phyloP scores from a whole-genome alignment of 345 rosid genomes.

The Pelargonium nanum region DNA sequence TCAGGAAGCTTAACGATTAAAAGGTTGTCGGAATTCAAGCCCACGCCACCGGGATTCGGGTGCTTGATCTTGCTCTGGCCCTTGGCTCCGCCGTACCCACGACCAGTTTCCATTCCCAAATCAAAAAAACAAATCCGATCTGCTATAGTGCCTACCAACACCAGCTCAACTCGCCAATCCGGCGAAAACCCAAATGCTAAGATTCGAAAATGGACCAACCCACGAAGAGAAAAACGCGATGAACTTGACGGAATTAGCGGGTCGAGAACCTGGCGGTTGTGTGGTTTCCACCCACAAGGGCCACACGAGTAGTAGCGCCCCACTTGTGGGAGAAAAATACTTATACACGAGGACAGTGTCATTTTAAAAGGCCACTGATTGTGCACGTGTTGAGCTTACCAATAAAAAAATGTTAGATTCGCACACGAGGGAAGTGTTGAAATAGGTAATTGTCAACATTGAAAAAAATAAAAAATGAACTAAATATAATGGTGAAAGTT shows the following conservation, averaged over 20 bases:
- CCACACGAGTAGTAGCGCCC: slow-evolving; percentile 26
- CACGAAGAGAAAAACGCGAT: slow-evolving; percentile 6
- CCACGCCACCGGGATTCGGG: slow-evolving; percentile 11
- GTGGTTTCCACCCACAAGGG: slow-evolving; percentile 60
- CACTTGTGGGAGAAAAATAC: too few relatives aligned
- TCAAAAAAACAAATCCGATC: background rate
- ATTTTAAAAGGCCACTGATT: too few relatives aligned
- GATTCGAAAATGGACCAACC: slow-evolving; percentile 3
- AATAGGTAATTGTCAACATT: too few relatives aligned
- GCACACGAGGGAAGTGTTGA: too few relatives aligned
- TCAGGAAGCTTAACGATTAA: slow-evolving; percentile 35
- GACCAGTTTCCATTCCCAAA: slow-evolving; percentile 11
- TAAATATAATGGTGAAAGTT: too few relatives aligned
- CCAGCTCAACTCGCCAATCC: slow-evolving; percentile 3
- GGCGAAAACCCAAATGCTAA: slow-evolving; percentile 15
- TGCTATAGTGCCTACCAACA: background rate
- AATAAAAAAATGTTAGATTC: too few relatives aligned
- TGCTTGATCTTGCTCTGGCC: slow-evolving; percentile 12
- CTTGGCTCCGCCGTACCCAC: slow-evolving; percentile 12
- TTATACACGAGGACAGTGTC: too few relatives aligned
- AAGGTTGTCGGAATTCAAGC: slow-evolving; percentile 15
- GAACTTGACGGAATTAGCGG: slow-evolving; percentile 25
- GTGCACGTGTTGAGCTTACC: too few relatives aligned
- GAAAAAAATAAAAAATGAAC: too few relatives aligned
- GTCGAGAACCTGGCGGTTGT: slow-evolving; percentile 52